phyloP scores from a whole-genome alignment of 2,329 filamentous ascomycete genomes.

The Colletotrichum paranaense region DNA sequence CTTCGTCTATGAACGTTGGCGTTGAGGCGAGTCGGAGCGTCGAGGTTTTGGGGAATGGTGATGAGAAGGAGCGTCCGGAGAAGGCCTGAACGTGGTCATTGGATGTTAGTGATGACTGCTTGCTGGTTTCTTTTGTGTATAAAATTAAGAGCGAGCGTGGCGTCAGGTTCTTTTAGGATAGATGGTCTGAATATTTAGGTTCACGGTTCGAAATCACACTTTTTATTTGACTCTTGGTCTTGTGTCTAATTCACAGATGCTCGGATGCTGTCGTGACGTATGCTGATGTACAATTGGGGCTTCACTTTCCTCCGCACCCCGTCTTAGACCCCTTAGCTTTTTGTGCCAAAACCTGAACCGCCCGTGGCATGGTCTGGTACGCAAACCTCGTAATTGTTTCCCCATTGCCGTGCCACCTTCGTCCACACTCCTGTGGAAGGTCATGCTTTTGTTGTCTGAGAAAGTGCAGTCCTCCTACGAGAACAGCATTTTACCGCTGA shows the following conservation, averaged over 20 bases:
- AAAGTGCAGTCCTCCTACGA: background rate
- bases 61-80: slow-evolving; percentile 3
- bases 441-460: background rate
- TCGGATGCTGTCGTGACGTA: slow-evolving; percentile 29
- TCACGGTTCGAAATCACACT: slow-evolving; percentile 15
- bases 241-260: slow-evolving; percentile 31
- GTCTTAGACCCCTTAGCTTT: background rate
- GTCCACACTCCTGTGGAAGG: background rate
- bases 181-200: background rate
- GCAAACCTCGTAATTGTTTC: background rate
- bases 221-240: slow-evolving; percentile 9
- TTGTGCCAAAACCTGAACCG: background rate
- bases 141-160: slow-evolving; percentile 24
- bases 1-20: background rate
- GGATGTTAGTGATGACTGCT: background rate
- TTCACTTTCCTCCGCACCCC: background rate
- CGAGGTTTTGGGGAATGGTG: slow-evolving; percentile 7
- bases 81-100: background rate
- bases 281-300: slow-evolving; percentile 31
- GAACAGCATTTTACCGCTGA: slow-evolving; percentile 57
- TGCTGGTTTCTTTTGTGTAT: background rate
- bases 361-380: background rate
- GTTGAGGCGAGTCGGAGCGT: slow-evolving; percentile 15
- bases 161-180: background rate
- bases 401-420: background rate